Evolutionary conservation across 805 yeast species (phyloP), one percentile per base, ranked within the genome.

Genomic region (Cyberlindnera japonica): DNA sequence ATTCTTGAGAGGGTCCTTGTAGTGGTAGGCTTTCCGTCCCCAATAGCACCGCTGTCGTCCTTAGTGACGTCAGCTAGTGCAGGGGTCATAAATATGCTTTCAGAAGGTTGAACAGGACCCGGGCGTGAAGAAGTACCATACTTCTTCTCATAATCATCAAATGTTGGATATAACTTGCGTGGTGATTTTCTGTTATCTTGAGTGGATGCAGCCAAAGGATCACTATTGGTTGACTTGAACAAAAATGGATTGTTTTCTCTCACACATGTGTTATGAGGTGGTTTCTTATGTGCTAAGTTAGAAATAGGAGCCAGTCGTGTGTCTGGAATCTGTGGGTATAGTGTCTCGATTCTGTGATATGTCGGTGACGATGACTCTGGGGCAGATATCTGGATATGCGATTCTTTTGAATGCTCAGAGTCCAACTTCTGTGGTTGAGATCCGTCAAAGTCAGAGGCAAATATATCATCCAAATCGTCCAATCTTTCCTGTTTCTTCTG

Each of bases 361-460:
- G 53, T 27, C 2, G 62, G 62, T 2, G 62, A 58, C 2, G 61
- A 55, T 1, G 55, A 47, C 40, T 54, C 59, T 19, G 49, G 43
- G 1, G 48, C 59, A 18, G 54, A 48, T 3, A 49, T 49, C 2
- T 15, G 13, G 11, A 40, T 19, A 10, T 22, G 25, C 9, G 31
- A 23, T 3, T 36, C 46, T 9, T 34, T 18, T 2, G 41, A 35
- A 5, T 22, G 27, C 26, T 38, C 37, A 3, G 35, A 20, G 19
- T 14, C 30, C 6, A 27, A 21, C 6, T 5, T 18, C 6, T 11
- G 13, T 4, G 28, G 15, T 19, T 16, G 15, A 4, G 37, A 13
- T 13, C 40, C 48, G 15, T 21, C 20, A 6, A 15, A 10, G n/a
- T 32, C 35, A 8, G 22, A 40, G 13, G 21, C 36, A 14, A 45